Conservation (phyloP, 768 basidiomycete species). For the Tulasnella sp. region DNA sequence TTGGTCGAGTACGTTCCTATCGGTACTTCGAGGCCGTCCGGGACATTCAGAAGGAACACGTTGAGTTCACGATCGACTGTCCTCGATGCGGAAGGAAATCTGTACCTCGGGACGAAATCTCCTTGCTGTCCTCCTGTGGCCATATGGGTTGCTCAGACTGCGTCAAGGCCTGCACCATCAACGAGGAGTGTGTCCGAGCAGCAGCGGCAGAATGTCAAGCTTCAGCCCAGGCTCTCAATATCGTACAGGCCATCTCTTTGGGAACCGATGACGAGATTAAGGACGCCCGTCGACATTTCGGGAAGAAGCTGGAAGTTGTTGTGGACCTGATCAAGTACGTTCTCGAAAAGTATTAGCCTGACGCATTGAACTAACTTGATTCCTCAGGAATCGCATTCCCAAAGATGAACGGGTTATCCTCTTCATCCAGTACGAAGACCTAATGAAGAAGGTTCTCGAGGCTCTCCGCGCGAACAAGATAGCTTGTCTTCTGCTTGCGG, state of each 20-base stretch:
- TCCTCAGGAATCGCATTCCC: conserved; percentile 48
- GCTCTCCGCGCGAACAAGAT: conserved; percentile 64
- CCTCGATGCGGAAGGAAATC: conserved; percentile 45
- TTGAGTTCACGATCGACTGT: conserved; percentile 37
- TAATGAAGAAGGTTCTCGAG: conserved; percentile 83
- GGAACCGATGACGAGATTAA: conserved; percentile 69
- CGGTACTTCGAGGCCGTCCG: conserved; percentile 89
- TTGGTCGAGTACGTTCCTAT: conserved; percentile 78
- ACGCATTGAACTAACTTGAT: neutral
- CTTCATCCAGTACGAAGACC: conserved; percentile 93
- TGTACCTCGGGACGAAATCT: conserved; percentile 54
- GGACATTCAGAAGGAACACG: conserved; percentile 54
- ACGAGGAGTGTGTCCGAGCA: conserved; percentile 63
- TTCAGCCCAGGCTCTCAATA: conserved; percentile 67
- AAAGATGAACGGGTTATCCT: conserved; percentile 74
- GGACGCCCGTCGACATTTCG: conserved; percentile 64
- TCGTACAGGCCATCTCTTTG: conserved; percentile 67
- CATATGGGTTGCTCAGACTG: conserved; percentile 75
- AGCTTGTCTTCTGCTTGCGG: conserved; percentile 69
- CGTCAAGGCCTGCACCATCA: conserved; percentile 58
- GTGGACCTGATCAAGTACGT: conserved; percentile 63
- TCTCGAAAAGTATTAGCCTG: neutral
- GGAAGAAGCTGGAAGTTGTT: conserved; percentile 70
- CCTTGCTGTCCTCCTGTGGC: conserved; percentile 85
- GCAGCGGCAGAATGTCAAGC: conserved; percentile 61